These are phyloP conservation scores for Peronospora destructor DNA, from an alignment of 352 stramenopile genomes.

Conservation along the genomic window DNA sequence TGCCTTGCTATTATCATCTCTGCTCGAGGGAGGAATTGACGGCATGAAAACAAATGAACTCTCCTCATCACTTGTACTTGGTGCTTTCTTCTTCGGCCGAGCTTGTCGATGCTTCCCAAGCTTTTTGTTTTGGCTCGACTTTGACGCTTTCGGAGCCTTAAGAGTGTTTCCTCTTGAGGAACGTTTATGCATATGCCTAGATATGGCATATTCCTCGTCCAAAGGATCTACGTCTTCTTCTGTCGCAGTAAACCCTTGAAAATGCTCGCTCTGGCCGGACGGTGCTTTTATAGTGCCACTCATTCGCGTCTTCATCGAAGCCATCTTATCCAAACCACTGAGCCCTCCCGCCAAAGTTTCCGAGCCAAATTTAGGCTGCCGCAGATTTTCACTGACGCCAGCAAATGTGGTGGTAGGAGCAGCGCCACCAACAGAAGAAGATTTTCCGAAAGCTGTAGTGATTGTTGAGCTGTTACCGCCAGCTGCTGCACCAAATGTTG, in stretches of 20 bases:
- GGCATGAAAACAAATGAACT: constrained; percentile 4
- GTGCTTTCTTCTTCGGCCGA: constrained; percentile 24
- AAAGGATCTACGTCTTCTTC: constrained; percentile 13
- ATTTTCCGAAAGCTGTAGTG: constrained; percentile 14
- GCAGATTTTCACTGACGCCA: constrained; percentile 14
- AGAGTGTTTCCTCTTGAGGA: constrained; percentile 3
- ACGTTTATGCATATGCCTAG: constrained; percentile 9
- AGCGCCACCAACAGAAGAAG: constrained; percentile 6
- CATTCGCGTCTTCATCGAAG: constrained; percentile 29
- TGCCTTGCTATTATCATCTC: constrained; percentile 39
- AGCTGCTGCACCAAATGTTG: constrained; percentile 22
- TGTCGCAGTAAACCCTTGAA: constrained; percentile 7
- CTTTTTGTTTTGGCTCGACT: constrained; percentile 16
- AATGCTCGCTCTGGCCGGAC: constrained; percentile 19
- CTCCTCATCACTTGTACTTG: constrained; percentile 21
- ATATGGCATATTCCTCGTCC: constrained; percentile 6
- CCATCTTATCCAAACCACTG: constrained; percentile 10
- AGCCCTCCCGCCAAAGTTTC: constrained; percentile 18
- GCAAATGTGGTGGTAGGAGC: constrained; percentile 18
- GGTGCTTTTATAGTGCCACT: constrained; percentile 25
- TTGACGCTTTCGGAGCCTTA: constrained; percentile 6
- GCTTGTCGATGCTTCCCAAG: constrained; percentile 20
- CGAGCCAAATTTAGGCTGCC: constrained; percentile 13
- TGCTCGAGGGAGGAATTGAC: neutral
- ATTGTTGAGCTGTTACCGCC: constrained; percentile 8